Percentiles rank a stretch among this genome's conserved stretches.
phyloP scores from a whole-genome alignment of 2,329 filamentous ascomycete genomes.

The Ceratocystis cacaofunesta region DNA sequence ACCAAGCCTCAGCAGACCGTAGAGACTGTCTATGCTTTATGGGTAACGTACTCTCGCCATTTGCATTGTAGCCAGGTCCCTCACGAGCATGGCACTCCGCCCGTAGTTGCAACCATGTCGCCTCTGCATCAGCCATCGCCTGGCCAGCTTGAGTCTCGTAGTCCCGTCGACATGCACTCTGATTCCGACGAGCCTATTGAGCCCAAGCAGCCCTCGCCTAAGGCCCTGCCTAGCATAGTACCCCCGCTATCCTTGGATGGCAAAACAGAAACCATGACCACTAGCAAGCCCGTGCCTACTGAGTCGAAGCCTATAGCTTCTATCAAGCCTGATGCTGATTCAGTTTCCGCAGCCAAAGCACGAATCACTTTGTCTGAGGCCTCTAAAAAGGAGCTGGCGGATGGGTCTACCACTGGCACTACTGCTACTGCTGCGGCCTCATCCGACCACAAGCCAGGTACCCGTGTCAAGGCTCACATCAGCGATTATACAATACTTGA shows the following conservation, averaged over 20 bases:
- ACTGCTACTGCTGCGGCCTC: constrained; percentile 20
- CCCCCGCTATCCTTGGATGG: constrained; percentile 12
- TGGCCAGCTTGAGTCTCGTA: constrained; percentile 37
- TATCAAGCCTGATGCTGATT: neutral
- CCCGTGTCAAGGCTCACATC: constrained; percentile 39
- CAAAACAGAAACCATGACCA: neutral
- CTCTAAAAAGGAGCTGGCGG: neutral
- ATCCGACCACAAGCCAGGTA: constrained; percentile 45
- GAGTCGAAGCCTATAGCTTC: neutral
- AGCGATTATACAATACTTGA: constrained; percentile 83
- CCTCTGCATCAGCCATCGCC: constrained; percentile 68
- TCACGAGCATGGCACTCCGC: constrained; percentile 43
- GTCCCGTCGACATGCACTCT: constrained; percentile 16
- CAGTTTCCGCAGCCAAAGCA: neutral
- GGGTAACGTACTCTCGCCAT: constrained; percentile 93
- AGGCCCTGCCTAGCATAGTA: neutral
- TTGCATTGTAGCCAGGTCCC: constrained; percentile 58
- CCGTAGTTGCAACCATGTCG: constrained; percentile 49
- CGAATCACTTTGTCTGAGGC: neutral
- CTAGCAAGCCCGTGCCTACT: neutral
- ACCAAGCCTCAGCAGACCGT: constrained; percentile 31
- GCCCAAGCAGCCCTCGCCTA: constrained; percentile 26
- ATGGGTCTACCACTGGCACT: neutral
- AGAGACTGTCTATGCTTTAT: constrained; percentile 84
- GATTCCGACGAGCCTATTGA: constrained; percentile 15